phyloP scores from a whole-genome alignment of 1,284 basidiomycete genomes.

The Moesziomyces globuligerus region DNA sequence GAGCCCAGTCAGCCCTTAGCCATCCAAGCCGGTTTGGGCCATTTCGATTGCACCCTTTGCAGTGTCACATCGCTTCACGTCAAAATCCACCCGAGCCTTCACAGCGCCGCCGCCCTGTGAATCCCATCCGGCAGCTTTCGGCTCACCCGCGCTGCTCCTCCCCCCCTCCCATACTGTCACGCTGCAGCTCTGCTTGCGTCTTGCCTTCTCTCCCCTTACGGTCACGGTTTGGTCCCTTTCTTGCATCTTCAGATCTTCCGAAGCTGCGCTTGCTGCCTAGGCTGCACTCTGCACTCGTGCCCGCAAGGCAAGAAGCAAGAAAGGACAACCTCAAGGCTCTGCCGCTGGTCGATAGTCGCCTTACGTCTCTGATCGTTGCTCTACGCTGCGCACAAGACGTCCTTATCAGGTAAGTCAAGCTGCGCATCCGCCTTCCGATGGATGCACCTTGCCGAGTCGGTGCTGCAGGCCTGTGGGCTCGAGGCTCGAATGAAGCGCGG shows the following conservation, averaged over 20 bases:
- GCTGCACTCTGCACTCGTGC: neutral
- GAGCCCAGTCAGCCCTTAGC: slow-evolving; percentile 14
- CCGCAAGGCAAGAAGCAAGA: neutral
- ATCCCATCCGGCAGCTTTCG: slow-evolving; percentile 14
- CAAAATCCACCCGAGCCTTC: slow-evolving; percentile 5
- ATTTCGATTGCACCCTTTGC: slow-evolving; percentile 11
- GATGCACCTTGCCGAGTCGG: no score
- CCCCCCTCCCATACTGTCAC: slow-evolving; percentile 20
- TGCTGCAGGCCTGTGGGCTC: no score
- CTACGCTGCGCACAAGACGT: slow-evolving; percentile 7
- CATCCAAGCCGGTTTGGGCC: slow-evolving; percentile 2
- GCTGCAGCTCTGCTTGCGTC: slow-evolving; percentile 9
- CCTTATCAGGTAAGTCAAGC: slow-evolving; percentile 21
- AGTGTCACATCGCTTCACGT: slow-evolving; percentile 19
- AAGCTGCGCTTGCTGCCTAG: neutral
- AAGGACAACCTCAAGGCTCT: slow-evolving; percentile 1
- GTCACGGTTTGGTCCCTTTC: slow-evolving; percentile 7
- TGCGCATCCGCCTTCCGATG: neutral
- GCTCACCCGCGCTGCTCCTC: neutral
- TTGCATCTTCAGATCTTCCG: slow-evolving; percentile 1
- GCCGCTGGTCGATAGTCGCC: slow-evolving; percentile 35
- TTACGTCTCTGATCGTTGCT: slow-evolving; percentile 1
- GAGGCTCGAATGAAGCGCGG: neutral
- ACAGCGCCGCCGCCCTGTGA: slow-evolving; percentile 1
- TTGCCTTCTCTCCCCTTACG: slow-evolving; percentile 8